phyloP scores from a whole-genome alignment of 169 alveolate genomes.

The Cryptosporidium tyzzeri region DNA sequence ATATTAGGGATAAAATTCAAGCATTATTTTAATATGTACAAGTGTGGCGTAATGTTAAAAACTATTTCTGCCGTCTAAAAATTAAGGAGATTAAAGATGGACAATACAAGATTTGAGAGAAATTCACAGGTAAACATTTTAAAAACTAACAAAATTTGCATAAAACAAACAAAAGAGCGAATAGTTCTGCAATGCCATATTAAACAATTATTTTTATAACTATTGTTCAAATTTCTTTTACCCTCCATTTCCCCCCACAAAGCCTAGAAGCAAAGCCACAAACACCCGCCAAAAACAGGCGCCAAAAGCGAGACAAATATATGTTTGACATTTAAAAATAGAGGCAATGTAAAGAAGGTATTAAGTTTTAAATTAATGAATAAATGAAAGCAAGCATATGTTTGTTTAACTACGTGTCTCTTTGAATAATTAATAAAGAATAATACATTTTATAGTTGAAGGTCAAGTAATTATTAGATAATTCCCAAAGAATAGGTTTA shows the following conservation, averaged over 20 bases:
- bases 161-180: background rate
- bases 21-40: background rate
- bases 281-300: background rate
- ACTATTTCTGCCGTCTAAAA: background rate
- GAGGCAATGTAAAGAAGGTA: background rate
- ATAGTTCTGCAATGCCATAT: background rate
- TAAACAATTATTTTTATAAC: background rate
- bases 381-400: background rate
- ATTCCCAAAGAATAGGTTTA: background rate
- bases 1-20: background rate
- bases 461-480: background rate
- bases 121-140: background rate
- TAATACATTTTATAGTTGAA: background rate
- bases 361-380: background rate
- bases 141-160: background rate
- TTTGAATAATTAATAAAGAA: background rate
- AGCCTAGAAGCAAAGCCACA: background rate
- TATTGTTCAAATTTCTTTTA: background rate
- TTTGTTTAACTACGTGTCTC: background rate
- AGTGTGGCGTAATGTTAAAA: background rate
- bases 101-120: too few species aligned
- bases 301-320: conserved; percentile 10
- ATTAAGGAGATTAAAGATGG: background rate
- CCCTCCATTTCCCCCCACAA: background rate
- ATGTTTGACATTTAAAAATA: background rate